Evolutionary conservation across 805 yeast genomes (phyloP).

Genomic region (Saccharomycopsis sp.): DNA sequence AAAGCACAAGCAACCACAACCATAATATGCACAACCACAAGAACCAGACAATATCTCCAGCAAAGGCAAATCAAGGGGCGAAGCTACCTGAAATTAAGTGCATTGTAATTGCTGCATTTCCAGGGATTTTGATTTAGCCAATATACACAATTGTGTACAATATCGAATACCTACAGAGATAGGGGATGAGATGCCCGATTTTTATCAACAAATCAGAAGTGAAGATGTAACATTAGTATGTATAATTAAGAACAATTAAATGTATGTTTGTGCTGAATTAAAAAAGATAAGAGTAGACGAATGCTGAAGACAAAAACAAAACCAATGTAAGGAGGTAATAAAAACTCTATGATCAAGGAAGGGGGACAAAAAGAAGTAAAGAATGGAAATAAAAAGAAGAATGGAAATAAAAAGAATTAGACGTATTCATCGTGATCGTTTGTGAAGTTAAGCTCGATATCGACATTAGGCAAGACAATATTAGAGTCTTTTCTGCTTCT

Average conservation of each 20-base stretch:
- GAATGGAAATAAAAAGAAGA: not conserved
- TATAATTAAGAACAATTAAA: too few relatives aligned
- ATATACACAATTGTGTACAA: too few relatives aligned
- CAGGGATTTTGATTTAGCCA: not conserved
- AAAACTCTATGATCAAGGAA: not conserved
- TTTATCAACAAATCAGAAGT: not conserved
- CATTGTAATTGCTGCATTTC: not conserved
- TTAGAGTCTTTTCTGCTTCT: slow-evolving; percentile 21
- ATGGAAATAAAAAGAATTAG: not conserved
- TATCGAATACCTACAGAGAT: not conserved
- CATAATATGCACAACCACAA: too few relatives aligned
- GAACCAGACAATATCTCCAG: not conserved
- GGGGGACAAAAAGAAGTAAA: not conserved
- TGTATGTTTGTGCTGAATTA: not conserved
- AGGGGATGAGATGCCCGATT: not conserved
- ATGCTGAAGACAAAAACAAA: not conserved
- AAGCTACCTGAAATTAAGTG: too few relatives aligned
- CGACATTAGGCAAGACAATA: slow-evolving; percentile 21
- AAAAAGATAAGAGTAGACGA: not conserved
- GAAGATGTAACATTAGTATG: not conserved
- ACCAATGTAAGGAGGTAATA: not conserved
- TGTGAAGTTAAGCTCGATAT: slow-evolving; percentile 18
- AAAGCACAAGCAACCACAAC: too few relatives aligned
- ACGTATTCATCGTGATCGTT: not conserved
- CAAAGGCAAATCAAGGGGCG: not conserved